phyloP scores from a whole-genome alignment of 2,329 filamentous ascomycete genomes.

The Diatrype stigma region DNA sequence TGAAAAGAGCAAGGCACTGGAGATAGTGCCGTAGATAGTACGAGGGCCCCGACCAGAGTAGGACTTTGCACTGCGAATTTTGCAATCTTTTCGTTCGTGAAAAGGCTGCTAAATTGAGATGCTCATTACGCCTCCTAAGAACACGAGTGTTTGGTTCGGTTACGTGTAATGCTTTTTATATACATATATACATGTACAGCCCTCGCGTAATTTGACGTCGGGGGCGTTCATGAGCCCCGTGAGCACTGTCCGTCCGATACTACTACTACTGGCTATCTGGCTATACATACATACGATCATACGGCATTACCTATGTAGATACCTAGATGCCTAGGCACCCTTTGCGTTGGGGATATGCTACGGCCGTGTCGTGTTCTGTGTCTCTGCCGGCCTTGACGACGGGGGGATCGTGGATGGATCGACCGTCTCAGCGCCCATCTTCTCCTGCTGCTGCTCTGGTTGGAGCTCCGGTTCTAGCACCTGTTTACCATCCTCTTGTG shows the following conservation, averaged over 20 bases:
- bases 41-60: too few relatives aligned
- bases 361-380: slow-evolving; percentile 4
- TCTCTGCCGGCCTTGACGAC: slow-evolving; percentile 10
- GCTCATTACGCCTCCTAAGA: too few relatives aligned
- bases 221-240: slow-evolving; percentile 4
- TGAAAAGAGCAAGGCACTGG: too few relatives aligned
- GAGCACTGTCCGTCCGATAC: too few relatives aligned
- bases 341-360: neutral
- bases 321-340: neutral
- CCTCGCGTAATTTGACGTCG: neutral
- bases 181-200: neutral
- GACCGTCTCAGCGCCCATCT: slow-evolving; percentile 11
- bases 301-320: too few relatives aligned
- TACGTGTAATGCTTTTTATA: neutral
- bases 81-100: too few relatives aligned
- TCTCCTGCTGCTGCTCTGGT: slow-evolving; percentile 5
- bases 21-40: too few relatives aligned
- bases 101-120: too few relatives aligned
- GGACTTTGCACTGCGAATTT: too few relatives aligned
- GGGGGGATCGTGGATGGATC: slow-evolving; percentile 19
- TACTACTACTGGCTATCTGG: too few relatives aligned
- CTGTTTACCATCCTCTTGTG: slow-evolving; percentile 7
- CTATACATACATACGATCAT: too few relatives aligned
- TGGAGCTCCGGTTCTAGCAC: slow-evolving; percentile 2
- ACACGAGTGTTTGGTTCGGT: too few relatives aligned